Base-by-base conservation (phyloP, 2,329 filamentous ascomycete species). In the Cryphonectria parasitica region DNA sequence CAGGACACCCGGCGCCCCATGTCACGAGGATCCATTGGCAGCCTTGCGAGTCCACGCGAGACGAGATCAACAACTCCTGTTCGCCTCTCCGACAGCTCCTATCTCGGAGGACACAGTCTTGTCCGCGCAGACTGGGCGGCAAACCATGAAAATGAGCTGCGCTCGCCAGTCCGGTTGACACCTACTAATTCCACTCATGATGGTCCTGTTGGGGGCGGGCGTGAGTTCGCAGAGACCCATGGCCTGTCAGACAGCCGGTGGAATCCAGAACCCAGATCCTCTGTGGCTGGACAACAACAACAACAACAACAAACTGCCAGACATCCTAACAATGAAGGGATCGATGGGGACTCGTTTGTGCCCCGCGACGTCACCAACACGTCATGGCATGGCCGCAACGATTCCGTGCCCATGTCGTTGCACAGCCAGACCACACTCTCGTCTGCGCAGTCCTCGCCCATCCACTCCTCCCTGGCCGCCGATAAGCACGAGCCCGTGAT, bases 391-490 rank as follows among this genome's bases (percentile, higher is more conserved):
- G 74, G 72, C 3, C 75, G 77, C 17, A 74, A 74, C 25, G 77
- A 77, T 31, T 80, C 78, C 25, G 77, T 78, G 0, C 79, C 81
- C 0, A 75, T 76, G 61, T 83, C 81, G 1, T 60, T 78, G 25
- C 77, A 74, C 61, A 82, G 80, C 75, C 77, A 78, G 54, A 79
- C 76, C 34, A 81, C 80, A 0, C 64, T 80, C 2, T 80, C 80
- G 15, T 80, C 81, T 0, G 71, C 77, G 0, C 76, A 78, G 0
- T 76, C 77, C 0, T 81, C 80, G 3, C 80, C 79, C 0, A 69
- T 75, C 8, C 77, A 76, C 67, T 75, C 75, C 1, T 70, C 75
- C 1, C 66, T 75, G 36, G 71, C 74, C 0, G 72, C 67, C 19
- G 77, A 78, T 63, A 77, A 75, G 54, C 77, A 78, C 69, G 80